Percentiles rank a stretch among this genome's conserved stretches.
Conservation (phyloP, 352 stramenopile species). For the Pythium periplocum region DNA sequence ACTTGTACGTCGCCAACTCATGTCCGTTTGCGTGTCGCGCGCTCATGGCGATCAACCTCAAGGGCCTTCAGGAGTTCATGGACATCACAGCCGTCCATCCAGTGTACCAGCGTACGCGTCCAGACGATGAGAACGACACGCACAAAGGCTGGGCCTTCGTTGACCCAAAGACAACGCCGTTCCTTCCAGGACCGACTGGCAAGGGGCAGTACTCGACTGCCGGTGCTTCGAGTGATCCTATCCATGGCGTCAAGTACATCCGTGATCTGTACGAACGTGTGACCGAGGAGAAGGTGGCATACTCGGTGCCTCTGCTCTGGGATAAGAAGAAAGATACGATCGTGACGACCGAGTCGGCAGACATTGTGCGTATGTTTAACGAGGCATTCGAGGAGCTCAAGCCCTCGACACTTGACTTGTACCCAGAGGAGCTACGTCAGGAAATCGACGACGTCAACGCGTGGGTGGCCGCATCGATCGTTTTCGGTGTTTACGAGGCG, state of each 20-base stretch:
- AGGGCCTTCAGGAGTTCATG: slow-evolving; percentile 90
- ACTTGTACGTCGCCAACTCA: slow-evolving; percentile 90
- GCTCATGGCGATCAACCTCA: slow-evolving; percentile 77
- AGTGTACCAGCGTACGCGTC: slow-evolving; percentile 37
- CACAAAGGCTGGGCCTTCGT: slow-evolving; percentile 88
- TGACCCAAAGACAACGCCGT: slow-evolving; percentile 32
- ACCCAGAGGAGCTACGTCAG: slow-evolving; percentile 67
- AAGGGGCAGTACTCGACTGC: slow-evolving; percentile 32
- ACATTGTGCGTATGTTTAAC: slow-evolving; percentile 96
- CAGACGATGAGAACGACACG: slow-evolving; percentile 25
- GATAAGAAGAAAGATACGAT: slow-evolving; percentile 93
- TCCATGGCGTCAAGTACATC: slow-evolving; percentile 65
- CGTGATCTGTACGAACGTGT: slow-evolving; percentile 85
- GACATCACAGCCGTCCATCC: slow-evolving; percentile 76
- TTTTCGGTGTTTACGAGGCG: slow-evolving; percentile 88
- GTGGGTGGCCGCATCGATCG: slow-evolving; percentile 90
- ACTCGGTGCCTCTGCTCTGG: slow-evolving; percentile 92
- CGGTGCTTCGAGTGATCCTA: slow-evolving; percentile 40
- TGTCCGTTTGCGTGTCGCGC: slow-evolving; percentile 78
- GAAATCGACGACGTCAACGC: slow-evolving; percentile 85
- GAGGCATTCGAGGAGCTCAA: slow-evolving; percentile 84
- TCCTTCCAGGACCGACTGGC: slow-evolving; percentile 22
- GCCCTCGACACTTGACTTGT: slow-evolving; percentile 79
- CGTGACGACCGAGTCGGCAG: slow-evolving; percentile 94
- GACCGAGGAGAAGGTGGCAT: slow-evolving; percentile 67